Evolutionary conservation across 2,329 filamentous ascomycete species (phyloP).

Genomic region (Colletotrichum sidae): DNA sequence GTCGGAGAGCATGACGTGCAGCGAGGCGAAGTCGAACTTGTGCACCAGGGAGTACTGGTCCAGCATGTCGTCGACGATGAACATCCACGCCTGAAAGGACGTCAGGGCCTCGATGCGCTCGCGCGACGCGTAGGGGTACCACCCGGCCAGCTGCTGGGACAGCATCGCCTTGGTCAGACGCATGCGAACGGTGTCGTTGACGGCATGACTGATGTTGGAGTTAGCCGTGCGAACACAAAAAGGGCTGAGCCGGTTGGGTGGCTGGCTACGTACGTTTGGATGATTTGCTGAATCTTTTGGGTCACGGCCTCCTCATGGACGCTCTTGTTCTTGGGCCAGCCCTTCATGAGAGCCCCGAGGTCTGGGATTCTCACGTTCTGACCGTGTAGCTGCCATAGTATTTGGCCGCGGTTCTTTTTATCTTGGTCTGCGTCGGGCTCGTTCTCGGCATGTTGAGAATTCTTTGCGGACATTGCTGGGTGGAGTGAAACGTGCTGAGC

Average conservation of each 20-base stretch:
- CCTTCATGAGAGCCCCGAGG: conserved; percentile 14
- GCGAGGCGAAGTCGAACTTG: conserved; percentile 9
- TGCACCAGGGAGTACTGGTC: conserved; percentile 19
- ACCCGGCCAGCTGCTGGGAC: conserved; percentile 22
- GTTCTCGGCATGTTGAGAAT: no score
- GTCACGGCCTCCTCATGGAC: conserved; percentile 12
- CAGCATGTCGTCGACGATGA: conserved; percentile 29
- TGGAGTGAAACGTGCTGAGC: neutral
- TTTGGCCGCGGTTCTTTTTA: conserved; percentile 6
- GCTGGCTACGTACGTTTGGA: conserved; percentile 9
- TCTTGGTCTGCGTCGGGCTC: no score
- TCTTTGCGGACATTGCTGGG: conserved; percentile 10
- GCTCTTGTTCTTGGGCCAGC: conserved; percentile 22
- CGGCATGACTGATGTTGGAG: conserved; percentile 7
- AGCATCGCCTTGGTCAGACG: conserved; percentile 33
- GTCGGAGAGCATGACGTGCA: conserved; percentile 25
- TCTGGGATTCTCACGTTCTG: conserved; percentile 27
- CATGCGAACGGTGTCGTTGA: conserved; percentile 23
- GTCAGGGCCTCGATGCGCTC: conserved; percentile 25
- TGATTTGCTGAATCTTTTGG: conserved; percentile 21
- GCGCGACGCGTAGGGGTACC: conserved; percentile 29
- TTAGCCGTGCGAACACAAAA: neutral
- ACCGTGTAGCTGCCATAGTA: conserved; percentile 22
- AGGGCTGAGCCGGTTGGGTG: neutral
- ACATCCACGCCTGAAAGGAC: conserved; percentile 31